Base-by-base conservation (phyloP, 2,329 filamentous ascomycete species). In the Botrytis fragariae region DNA sequence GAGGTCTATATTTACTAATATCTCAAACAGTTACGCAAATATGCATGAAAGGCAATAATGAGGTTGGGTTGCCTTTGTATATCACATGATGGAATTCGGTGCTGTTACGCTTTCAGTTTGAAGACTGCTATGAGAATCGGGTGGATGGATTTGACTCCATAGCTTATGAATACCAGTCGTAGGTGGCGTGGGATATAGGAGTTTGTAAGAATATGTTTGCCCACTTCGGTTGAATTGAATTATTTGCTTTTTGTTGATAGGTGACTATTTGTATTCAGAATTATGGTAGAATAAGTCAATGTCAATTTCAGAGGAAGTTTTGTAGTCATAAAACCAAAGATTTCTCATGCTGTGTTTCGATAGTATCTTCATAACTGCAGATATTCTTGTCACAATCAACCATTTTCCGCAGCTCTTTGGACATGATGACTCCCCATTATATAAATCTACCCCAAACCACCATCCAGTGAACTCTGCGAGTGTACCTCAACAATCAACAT, bases 11-110 rank as follows among this genome's bases (percentile, higher is more conserved):
- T 7, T 42, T 74, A 59, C 77, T 78, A 61, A 78, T 35, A 48
- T 14, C 14, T 61, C 22, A 32, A 45, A 59, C 64, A 79, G 78
- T 71, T 79, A 32, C 78, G 78, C 45, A 79, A 78, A 75, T 79
- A 79, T 72, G 75, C 77, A 71, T 78, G 69, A 78, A 16, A 22
- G n/a, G n/a, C 25, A n/a, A 32, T 57, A 35, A 65, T 70, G 10
- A 8, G 22, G 25, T 45, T 61, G 14, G 22, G 25, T 45, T 61
- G 51, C 37, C 7, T 44, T 48, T 72, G 71, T 72, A 72, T 29
- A 72, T 62, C 68, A 69, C 22, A 32, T 69, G n/a, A 18, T 57
- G 32, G n/a, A 57, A 32, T 32, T 59, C 12, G 65, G 48, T 57
- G 37, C n/a, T 32, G 65, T 57, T 69, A 42, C 35, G 29, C 7